A percentile compares a stretch with the other conserved stretches of the same genome.
Conservation (phyloP, 352 stramenopile genomes). For the Blastocystis sp. region DNA sequence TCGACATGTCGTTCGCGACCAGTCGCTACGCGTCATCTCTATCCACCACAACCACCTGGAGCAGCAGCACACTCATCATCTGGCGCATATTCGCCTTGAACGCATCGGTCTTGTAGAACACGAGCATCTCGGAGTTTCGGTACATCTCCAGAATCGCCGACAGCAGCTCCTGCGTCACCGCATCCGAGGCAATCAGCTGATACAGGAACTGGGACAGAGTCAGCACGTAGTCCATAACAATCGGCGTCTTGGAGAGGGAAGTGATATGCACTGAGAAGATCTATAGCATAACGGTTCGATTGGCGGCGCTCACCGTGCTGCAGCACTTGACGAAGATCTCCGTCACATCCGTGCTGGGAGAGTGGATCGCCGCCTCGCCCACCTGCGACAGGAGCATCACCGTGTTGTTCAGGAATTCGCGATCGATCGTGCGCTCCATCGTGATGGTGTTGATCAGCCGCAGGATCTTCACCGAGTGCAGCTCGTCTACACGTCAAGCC, state of each 20-base stretch:
- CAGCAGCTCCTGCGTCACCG: conserved; percentile 50
- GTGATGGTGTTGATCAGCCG: conserved; percentile 15
- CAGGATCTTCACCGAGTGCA: conserved; percentile 39
- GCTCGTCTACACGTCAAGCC: conserved; percentile 11
- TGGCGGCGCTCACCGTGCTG: neutral
- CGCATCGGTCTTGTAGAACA: conserved; percentile 24
- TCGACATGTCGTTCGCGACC: neutral
- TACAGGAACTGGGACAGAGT: conserved; percentile 41
- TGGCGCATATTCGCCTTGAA: conserved; percentile 49
- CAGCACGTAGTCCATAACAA: conserved; percentile 46
- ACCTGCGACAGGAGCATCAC: conserved; percentile 54
- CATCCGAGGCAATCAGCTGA: conserved; percentile 8
- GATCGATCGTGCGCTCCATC: conserved; percentile 13
- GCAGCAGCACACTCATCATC: conserved; percentile 48
- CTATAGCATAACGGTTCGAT: neutral
- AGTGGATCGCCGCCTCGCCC: neutral
- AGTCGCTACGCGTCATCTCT: conserved; percentile 20
- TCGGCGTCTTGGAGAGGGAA: conserved; percentile 13
- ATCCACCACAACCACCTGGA: neutral
- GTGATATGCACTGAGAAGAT: conserved; percentile 34
- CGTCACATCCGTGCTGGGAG: neutral
- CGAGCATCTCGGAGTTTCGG: conserved; percentile 35
- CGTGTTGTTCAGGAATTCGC: conserved; percentile 28
- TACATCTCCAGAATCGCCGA: conserved; percentile 33
- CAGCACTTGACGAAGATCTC: conserved; percentile 68